These are phyloP conservation scores for Erucastrum elatum DNA, from an alignment of 345 rosid genomes.

Conservation along the genomic window DNA sequence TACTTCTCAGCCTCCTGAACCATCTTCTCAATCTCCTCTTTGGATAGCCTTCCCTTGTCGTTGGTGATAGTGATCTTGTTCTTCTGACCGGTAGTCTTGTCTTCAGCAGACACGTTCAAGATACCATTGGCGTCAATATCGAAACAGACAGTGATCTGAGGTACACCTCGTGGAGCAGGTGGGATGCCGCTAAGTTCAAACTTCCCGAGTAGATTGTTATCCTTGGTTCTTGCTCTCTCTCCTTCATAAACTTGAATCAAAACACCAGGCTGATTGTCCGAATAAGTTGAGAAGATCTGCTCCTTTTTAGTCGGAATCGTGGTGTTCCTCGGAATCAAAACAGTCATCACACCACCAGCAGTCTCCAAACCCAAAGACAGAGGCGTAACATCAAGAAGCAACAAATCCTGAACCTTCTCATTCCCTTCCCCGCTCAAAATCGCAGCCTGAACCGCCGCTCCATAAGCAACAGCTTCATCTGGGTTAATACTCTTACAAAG, in stretches of 20 bases:
- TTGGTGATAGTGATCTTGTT: slow-evolving; percentile 67
- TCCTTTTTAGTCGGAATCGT: slow-evolving; percentile 63
- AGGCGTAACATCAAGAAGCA: slow-evolving; percentile 60
- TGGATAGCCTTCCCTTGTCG: slow-evolving; percentile 59
- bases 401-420: slow-evolving; percentile 61
- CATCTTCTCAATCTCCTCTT: slow-evolving; percentile 68
- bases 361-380: slow-evolving; percentile 57
- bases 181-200: slow-evolving; percentile 65
- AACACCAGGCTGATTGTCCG: slow-evolving; percentile 64
- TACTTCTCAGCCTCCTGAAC: slow-evolving; percentile 69
- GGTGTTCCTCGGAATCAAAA: slow-evolving; percentile 60
- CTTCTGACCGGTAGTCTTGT: slow-evolving; percentile 68
- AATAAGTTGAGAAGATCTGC: slow-evolving; percentile 59
- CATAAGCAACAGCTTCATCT: slow-evolving; percentile 64
- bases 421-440: slow-evolving; percentile 66
- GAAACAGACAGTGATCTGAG: slow-evolving; percentile 32
- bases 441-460: slow-evolving; percentile 70
- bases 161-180: slow-evolving; percentile 65
- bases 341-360: slow-evolving; percentile 66
- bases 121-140: slow-evolving; percentile 46
- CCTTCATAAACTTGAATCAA: slow-evolving; percentile 67
- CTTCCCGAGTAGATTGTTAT: slow-evolving; percentile 62
- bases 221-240: slow-evolving; percentile 55
- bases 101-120: slow-evolving; percentile 64
- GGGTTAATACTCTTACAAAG: slow-evolving; percentile 65